Conservation (phyloP, 192 early-diverging fungal genomes). For the Oehlia diaphana region DNA sequence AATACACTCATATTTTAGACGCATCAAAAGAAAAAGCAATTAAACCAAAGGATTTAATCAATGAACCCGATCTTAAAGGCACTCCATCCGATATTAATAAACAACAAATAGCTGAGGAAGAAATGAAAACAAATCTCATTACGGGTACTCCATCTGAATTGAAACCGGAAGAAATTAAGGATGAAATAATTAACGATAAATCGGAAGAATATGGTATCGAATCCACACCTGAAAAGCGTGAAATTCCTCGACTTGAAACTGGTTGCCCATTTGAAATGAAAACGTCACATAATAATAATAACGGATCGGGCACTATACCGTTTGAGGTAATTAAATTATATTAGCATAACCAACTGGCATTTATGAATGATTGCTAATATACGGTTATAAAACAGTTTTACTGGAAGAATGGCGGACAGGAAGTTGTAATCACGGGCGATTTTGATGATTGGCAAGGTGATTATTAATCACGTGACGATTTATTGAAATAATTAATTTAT, state of each 20-base stretch:
- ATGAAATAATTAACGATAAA: background rate
- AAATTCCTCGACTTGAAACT: background rate
- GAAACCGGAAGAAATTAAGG: background rate
- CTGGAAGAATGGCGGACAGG: slow-evolving; percentile 35
- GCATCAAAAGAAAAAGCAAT: background rate
- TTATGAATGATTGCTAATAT: background rate
- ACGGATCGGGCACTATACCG: background rate
- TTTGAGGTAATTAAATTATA: background rate
- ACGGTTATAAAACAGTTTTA: slow-evolving; percentile 15
- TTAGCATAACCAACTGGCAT: background rate
- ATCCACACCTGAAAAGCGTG: background rate
- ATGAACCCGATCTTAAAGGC: background rate
- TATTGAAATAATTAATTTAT: background rate
- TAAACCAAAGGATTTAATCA: background rate
- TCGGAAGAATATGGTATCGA: background rate
- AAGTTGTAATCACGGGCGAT: slow-evolving; percentile 34
- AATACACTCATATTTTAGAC: background rate
- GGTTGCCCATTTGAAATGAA: slow-evolving; percentile 15
- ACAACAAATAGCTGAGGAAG: background rate
- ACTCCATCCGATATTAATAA: background rate
- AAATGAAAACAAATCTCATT: background rate
- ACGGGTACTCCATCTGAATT: slow-evolving; percentile 11
- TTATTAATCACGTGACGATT: background rate
- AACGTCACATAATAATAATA: slow-evolving; percentile 9
- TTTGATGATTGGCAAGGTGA: slow-evolving; percentile 39